Evolutionary conservation across 768 basidiomycete genomes (phyloP), one percentile per base, ranked within the genome.

Genomic region (Wakefieldia striispora): DNA sequence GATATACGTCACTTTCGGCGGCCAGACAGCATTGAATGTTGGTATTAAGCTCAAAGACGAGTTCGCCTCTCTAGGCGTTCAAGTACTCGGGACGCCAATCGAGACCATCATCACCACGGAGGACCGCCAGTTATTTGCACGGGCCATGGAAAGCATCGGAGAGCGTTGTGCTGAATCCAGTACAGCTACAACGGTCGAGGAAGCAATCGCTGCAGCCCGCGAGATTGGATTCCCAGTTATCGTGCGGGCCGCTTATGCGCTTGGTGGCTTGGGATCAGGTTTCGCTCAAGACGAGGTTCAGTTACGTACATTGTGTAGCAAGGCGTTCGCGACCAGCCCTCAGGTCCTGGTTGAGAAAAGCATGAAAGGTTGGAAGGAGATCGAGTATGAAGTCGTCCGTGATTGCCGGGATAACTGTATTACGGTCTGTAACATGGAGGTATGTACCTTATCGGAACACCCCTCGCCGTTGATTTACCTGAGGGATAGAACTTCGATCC

Each of bases 301-400:
- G 74, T 75, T 99, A 50, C 80, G 82, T 55, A 88, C 88, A 27
- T 74, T 99, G 17, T 97, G 95, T 65, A 80, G 77, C 58, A 97
- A 95, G 73, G 95, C 97, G 10, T 98, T 99, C 64, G 95, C 95
- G 39, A 97, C 93, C 13, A 94, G 91, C 60, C 94, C 95, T 38
- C 97, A 98, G 71, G 95, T 99, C 0, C 77, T 99, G n/a, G 93
- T 99, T 14, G 97, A 99, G 77, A 95, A 85, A 78, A 94, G 91
- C 61, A 98, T 98, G 95, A 98, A 98, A 73, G 95, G 95, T 3
- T 99, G 95, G 95, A 98, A 99, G 73, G 95, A 99, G 76, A 95
- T 99, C 57, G 95, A 99, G 74, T 99, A 99, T 60, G 95, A 99
- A 66, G 95, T 99, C 43, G 95, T 98, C 11, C 80, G 95, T 51